phyloP scores from a whole-genome alignment of 2,329 filamentous ascomycete genomes.

The Hypomyces rosellus region DNA sequence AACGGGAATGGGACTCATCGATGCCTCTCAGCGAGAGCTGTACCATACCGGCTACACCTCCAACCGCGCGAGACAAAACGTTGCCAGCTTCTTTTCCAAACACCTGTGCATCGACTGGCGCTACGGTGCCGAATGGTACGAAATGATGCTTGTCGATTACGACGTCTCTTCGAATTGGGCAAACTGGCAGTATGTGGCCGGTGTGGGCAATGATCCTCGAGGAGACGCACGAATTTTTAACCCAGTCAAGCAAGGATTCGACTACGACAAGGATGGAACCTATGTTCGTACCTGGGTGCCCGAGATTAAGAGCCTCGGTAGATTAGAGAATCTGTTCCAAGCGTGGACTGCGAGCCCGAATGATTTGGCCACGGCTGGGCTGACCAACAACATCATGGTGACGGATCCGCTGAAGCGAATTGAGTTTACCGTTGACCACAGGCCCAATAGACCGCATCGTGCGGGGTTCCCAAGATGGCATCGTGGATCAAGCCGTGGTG shows the following conservation, averaged over 20 bases:
- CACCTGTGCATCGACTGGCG: slow-evolving; percentile 74
- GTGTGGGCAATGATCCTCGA: slow-evolving; percentile 72
- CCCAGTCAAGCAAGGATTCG: slow-evolving; percentile 71
- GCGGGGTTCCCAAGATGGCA: too few relatives aligned
- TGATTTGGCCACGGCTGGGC: slow-evolving; percentile 49
- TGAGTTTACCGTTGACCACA: neutral
- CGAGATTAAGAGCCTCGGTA: slow-evolving; percentile 53
- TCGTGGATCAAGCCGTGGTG: too few relatives aligned
- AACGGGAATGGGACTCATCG: slow-evolving; percentile 71
- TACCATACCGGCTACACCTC: slow-evolving; percentile 72
- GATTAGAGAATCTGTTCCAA: slow-evolving; percentile 59
- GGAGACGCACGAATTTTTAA: slow-evolving; percentile 71
- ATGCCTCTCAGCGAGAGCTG: slow-evolving; percentile 69
- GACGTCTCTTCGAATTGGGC: slow-evolving; percentile 73
- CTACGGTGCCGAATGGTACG: slow-evolving; percentile 77
- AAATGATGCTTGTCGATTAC: slow-evolving; percentile 67
- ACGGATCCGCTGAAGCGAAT: slow-evolving; percentile 49
- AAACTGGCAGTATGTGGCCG: slow-evolving; percentile 77
- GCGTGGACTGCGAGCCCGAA: slow-evolving; percentile 57
- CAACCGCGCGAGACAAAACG: slow-evolving; percentile 70
- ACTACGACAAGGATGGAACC: slow-evolving; percentile 64
- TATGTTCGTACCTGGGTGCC: slow-evolving; percentile 71
- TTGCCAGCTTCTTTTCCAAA: slow-evolving; percentile 67
- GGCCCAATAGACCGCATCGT: too few relatives aligned
- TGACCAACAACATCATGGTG: slow-evolving; percentile 57